Conservation (phyloP, 1,139 yeast genomes). For the Geotrichum histeridarum region DNA sequence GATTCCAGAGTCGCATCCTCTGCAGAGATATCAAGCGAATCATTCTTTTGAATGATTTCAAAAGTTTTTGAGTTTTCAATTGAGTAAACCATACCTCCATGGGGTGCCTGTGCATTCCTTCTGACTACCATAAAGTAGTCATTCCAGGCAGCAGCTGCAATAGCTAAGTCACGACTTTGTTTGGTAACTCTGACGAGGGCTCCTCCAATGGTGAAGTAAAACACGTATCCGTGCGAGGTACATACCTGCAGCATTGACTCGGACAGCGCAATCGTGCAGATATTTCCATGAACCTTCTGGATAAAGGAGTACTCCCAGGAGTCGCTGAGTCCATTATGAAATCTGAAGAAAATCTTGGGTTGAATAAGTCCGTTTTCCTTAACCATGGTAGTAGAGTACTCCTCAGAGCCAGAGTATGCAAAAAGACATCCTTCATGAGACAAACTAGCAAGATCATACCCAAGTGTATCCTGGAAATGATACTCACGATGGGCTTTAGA, state of each 20-base stretch:
- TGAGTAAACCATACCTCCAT: conserved; percentile 34
- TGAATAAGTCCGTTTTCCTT: conserved; percentile 14
- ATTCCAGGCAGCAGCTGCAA: conserved; percentile 50
- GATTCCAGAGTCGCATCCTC: conserved; percentile 39
- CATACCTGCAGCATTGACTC: conserved; percentile 48
- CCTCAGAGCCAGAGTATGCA: conserved; percentile 37
- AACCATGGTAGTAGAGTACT: conserved; percentile 6
- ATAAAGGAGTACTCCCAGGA: conserved; percentile 41
- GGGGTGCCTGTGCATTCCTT: conserved; percentile 14
- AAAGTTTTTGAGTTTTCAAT: conserved; percentile 38
- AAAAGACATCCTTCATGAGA: conserved; percentile 62
- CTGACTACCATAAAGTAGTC: conserved; percentile 45
- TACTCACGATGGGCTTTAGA: conserved; percentile 73
- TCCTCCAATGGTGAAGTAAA: conserved; percentile 54
- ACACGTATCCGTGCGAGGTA: conserved; percentile 53
- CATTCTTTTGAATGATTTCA: conserved; percentile 40
- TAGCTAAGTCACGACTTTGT: conserved; percentile 47
- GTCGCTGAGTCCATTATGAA: conserved; percentile 34
- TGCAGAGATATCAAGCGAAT: conserved; percentile 34
- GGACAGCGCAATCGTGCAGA: conserved; percentile 51
- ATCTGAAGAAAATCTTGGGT: conserved; percentile 30
- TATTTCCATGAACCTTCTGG: conserved; percentile 30
- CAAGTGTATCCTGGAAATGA: conserved; percentile 71
- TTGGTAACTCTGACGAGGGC: conserved; percentile 48
- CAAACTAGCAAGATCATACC: conserved; percentile 72